Evolutionary conservation across 768 basidiomycete genomes (phyloP), one percentile per base, ranked within the genome.

Genomic region (Boletellus emodensis): DNA sequence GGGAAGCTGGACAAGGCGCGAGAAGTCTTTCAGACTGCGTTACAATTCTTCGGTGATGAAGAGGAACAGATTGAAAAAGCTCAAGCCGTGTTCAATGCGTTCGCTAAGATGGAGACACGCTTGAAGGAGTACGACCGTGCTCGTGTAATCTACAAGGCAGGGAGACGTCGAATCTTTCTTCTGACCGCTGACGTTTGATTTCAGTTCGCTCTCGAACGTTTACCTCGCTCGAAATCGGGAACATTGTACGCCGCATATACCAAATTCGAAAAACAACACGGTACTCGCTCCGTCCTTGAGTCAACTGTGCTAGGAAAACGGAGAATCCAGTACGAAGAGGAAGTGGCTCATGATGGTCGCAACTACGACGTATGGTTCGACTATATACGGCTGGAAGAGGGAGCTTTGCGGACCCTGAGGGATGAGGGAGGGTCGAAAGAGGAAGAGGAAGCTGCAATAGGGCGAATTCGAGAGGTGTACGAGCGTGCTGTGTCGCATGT

Each of bases 321-420:
- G n/a, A 81, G 96, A 35, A 97, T 99, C 49, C 94, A 98, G 61
- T 98, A 99, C 62, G 96, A 99, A 65, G 96, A 99, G 56, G 96
- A 99, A 69, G 71, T 98, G 2, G 67, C 84, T 10, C 87, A 95
- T 50, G 93, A 98, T 56, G 85, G 91, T 1, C 83, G 87, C 38
- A 97, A 97, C 66, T 99, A 97, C 64, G 96, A 98, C 67, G 86
- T 88, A 0, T 99, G 96, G 96, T 97, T 99, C 63, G 96, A 98
- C 62, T 95, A 95, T 59, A 81, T 92, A 18, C 80, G 94, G 15
- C 66, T 99, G 32, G 96, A 98, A 65, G 96, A 98, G 69, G 89
- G 84, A 20, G 90, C 94, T 0, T 80, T 83, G 59, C 73, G 80
- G 32, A 85, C 91, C 52, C 74, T 91, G 22, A 80, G 74, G 57